These are phyloP conservation scores for Tardiomyces depauwii DNA, from an alignment of 1,139 yeast genomes.

Conservation along the genomic window DNA sequence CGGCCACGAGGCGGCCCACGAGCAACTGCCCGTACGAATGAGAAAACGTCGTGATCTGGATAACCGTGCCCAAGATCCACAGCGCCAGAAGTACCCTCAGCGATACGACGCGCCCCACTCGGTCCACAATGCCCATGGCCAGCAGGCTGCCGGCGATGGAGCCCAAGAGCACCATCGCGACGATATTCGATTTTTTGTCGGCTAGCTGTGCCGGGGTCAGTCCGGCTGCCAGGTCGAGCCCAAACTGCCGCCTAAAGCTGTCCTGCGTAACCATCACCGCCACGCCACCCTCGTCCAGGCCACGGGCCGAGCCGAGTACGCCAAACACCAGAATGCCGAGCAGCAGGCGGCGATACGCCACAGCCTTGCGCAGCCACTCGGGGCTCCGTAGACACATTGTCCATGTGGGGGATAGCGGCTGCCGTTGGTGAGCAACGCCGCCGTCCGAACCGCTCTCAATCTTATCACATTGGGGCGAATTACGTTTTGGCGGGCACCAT, in stretches of 20 bases:
- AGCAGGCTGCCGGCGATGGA: conserved; percentile 45
- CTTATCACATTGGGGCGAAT: too few species aligned
- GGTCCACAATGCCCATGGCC: conserved; percentile 41
- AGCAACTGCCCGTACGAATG: conserved; percentile 31
- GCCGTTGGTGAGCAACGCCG: too few species aligned
- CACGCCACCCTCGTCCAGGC: conserved; percentile 47
- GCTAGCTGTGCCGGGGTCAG: conserved; percentile 26
- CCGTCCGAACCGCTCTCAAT: too few species aligned
- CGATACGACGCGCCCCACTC: conserved; percentile 44
- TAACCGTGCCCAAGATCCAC: conserved; percentile 39
- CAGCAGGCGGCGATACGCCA: conserved; percentile 30
- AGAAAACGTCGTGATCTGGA: conserved; percentile 33
- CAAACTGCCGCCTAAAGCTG: conserved; percentile 36
- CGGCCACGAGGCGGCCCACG: conserved; percentile 45
- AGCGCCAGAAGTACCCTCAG: conserved; percentile 31
- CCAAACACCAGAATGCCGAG: conserved; percentile 44
- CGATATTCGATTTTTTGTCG: conserved; percentile 41
- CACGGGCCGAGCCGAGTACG: conserved; percentile 48
- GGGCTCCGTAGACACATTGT: neutral
- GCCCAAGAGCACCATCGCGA: conserved; percentile 54
- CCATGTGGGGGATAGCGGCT: too few species aligned
- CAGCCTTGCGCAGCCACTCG: neutral
- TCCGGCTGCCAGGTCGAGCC: conserved; percentile 33
- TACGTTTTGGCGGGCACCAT: too few species aligned
- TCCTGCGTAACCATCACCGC: conserved; percentile 38